A percentile compares a stretch with the other conserved stretches of the same genome.
Evolutionary conservation across 2,329 filamentous ascomycete species (phyloP).

Genomic region (Rutstroemia sp.): DNA sequence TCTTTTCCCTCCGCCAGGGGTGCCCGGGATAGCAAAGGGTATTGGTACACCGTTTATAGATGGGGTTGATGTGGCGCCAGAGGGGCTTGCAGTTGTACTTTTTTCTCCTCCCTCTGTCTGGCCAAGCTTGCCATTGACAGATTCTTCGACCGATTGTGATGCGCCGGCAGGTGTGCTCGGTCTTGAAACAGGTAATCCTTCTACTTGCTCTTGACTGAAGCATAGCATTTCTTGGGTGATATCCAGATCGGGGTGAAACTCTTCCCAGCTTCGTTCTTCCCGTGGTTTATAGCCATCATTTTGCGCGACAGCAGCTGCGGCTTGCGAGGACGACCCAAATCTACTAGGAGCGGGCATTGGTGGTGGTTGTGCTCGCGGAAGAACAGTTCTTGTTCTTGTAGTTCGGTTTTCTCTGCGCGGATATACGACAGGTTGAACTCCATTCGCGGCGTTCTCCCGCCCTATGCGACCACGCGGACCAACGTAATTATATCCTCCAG

Average conservation of each 20-base stretch:
- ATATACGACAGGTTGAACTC: constrained; percentile 39
- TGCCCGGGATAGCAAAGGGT: constrained; percentile 29
- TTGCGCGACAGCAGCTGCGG: constrained; percentile 81
- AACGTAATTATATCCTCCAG: constrained; percentile 42
- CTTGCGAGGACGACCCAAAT: constrained; percentile 42
- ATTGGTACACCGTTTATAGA: constrained; percentile 20
- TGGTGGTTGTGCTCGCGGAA: constrained; percentile 44
- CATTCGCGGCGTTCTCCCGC: constrained; percentile 40
- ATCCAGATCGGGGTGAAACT: constrained; percentile 93
- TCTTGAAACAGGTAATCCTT: constrained; percentile 54
- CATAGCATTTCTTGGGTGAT: constrained; percentile 75
- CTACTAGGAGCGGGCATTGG: constrained; percentile 18
- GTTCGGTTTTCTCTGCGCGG: constrained; percentile 47
- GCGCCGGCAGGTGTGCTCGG: constrained; percentile 33
- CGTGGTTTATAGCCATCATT: constrained; percentile 95
- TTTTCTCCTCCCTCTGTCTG: constrained; percentile 19
- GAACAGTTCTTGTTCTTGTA: constrained; percentile 47
- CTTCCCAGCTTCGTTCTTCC: constrained; percentile 95
- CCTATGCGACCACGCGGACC: constrained; percentile 46
- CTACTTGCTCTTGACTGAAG: constrained; percentile 77
- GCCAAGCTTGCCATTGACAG: constrained; percentile 34
- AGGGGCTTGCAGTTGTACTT: constrained; percentile 21
- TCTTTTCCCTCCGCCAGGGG: constrained; percentile 40
- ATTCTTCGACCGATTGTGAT: constrained; percentile 31
- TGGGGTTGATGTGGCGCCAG: constrained; percentile 16